Conservation (phyloP, 2,329 filamentous ascomycete species). For the Orbilia quercus region DNA sequence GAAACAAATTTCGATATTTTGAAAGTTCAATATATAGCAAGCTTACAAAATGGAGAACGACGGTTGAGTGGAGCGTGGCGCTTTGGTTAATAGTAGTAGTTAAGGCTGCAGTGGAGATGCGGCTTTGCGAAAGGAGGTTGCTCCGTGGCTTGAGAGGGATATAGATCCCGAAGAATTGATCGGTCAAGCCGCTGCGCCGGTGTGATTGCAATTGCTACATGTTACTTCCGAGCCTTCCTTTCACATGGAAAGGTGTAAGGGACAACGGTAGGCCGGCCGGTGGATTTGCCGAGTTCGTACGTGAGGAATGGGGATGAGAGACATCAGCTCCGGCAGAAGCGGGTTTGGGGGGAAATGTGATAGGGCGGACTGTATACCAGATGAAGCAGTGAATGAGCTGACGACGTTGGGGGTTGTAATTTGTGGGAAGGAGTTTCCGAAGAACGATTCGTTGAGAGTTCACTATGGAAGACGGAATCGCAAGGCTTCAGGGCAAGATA, state of each 20-base stretch:
- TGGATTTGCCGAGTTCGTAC: background rate
- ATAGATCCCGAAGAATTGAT: slow-evolving; percentile 6
- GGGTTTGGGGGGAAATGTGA: background rate
- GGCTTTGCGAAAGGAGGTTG: background rate
- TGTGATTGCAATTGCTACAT: too few species aligned
- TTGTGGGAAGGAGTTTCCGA: slow-evolving; percentile 29
- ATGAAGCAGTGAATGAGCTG: background rate
- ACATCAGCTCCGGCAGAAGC: too few species aligned
- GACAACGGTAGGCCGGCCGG: background rate
- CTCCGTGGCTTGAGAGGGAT: background rate
- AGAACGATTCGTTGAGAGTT: slow-evolving; percentile 10
- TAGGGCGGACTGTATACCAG: background rate
- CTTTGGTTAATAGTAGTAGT: too few species aligned
- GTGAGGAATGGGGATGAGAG: slow-evolving; percentile 15
- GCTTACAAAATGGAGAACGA: background rate
- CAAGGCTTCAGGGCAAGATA: slow-evolving; percentile 38
- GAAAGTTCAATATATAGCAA: too few species aligned
- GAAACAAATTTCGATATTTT: slow-evolving; percentile 13
- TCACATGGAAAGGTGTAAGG: slow-evolving; percentile 12
- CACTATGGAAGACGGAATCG: background rate
- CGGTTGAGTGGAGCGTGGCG: background rate
- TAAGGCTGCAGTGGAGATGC: background rate
- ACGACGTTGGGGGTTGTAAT: background rate
- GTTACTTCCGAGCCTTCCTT: slow-evolving; percentile 13
- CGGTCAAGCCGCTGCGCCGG: slow-evolving; percentile 36